Base-by-base conservation (phyloP, 1,139 yeast genomes). In the Hansenula lynferdii region DNA sequence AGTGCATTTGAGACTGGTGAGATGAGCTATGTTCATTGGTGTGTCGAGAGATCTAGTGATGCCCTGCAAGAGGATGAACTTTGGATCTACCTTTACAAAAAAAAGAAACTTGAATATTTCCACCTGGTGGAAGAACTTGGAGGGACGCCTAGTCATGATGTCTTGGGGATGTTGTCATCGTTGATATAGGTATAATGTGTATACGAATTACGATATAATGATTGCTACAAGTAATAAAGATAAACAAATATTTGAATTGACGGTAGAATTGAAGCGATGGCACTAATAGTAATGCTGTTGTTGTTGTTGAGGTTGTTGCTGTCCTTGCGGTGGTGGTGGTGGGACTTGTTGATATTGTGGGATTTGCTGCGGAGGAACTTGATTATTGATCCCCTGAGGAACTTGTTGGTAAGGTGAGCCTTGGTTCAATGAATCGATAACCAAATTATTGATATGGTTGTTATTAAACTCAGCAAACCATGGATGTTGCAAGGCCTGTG, bases 401-500 rank as follows among this genome's bases (percentile, higher is more conserved):
- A 32, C 28, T 18, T 41, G 45, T 17, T 38, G 32, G 5, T 18
- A n/a, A 31, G 31, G 19, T 23, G 14, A 14, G 9, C 29, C 28
- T 23, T 31, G 34, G 12, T 9, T 31, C 12, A 23, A 10, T 17
- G 27, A 22, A 23, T 24, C 25, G 4, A 28, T 18, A n/a, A n/a
- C 15, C 12, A 21, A 16, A 14, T 25, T 28, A 18, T 20, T 24
- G 33, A 36, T 37, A 34, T 45, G 44, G n/a, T 44, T 31, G 22
- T 31, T 47, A 32, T 54, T 55, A 33, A 80, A 82, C 56, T 90
- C 97, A 40, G 85, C 85, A 61, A 92, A 90, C 96, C 97, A 92
- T 4, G 96, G 95, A 58, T 90, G 97, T 53, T 84, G 92, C 51
- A 92, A 73, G 3, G 96, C 96, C 59, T 86, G 96, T 48, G 92